Base-by-base conservation (phyloP, 2,329 filamentous ascomycete genomes). In the Diaporthe amygdali region DNA sequence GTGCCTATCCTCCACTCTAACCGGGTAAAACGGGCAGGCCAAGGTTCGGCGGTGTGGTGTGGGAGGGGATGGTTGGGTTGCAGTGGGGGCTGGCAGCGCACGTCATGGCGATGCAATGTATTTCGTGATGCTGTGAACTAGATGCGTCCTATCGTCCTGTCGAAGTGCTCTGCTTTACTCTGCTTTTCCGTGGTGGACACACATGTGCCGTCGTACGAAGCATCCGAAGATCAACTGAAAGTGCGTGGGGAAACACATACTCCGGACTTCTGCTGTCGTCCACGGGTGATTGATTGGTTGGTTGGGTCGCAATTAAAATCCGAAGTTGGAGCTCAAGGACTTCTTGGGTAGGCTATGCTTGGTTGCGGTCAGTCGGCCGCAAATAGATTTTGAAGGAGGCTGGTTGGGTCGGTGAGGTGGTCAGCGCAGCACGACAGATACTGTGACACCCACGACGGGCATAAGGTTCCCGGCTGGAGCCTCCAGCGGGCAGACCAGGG, bases 351-450 rank as follows among this genome's bases (percentile, higher is more conserved):
- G 59, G 59, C 59, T 34, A 41, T 63, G 59, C 49, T 49, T 49
- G 59, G 37, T 22, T 25, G 41, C n/a, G 4, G 32, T 49, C 37
- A 22, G 14, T 27, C 37, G 30, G 59, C 41, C 44, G 5, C 41
- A 64, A 64, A 49, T 49, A 64, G 59, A 64, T 49, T 7, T 37
- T 49, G 59, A 49, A 49, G 59, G 59, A 37, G 59, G 59, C 59
- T 64, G 59, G 59, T 44, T 64, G 59, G 59, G 59, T 30, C 4
- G 59, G 59, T 22, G 27, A 47, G 41, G n/a, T 47, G 59, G 59
- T 49, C 59, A 49, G 59, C 59, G 39, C 51, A 54, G 51, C 37
- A 59, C 34, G 32, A 10, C 30, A 37, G 20, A n/a, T n/a, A n/a
- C n/a, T n/a, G n/a, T n/a, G n/a, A n/a, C n/a, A n/a, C n/a, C n/a